phyloP scores from a whole-genome alignment of 2,329 filamentous ascomycete genomes.

The Aspergillus piperis region DNA sequence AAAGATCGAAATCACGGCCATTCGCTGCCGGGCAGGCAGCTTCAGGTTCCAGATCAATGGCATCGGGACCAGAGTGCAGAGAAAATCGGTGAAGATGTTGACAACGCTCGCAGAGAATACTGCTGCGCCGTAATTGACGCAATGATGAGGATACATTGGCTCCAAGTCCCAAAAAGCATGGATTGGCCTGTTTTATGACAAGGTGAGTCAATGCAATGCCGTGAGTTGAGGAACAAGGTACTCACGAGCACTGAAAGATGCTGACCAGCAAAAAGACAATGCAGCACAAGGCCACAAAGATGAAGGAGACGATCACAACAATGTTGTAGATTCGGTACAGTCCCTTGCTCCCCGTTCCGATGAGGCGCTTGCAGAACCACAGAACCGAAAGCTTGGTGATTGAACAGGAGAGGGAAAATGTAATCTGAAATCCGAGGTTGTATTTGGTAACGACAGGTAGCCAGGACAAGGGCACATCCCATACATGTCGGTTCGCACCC shows the following conservation, averaged over 20 bases:
- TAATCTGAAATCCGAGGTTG: constrained; percentile 39
- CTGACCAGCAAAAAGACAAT: constrained; percentile 36
- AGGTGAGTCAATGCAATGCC: background rate
- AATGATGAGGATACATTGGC: constrained; percentile 29
- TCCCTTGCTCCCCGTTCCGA: constrained; percentile 32
- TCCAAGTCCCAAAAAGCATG: constrained; percentile 36
- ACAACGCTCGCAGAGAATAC: constrained; percentile 39
- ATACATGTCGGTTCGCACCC: constrained; percentile 44
- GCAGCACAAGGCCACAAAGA: constrained; percentile 33
- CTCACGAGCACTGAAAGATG: constrained; percentile 46
- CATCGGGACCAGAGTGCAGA: constrained; percentile 42
- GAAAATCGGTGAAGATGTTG: constrained; percentile 42
- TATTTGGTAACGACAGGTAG: constrained; percentile 37
- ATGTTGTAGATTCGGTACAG: constrained; percentile 29
- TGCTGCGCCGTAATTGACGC: constrained; percentile 31
- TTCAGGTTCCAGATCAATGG: constrained; percentile 44
- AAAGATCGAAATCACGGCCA: constrained; percentile 44
- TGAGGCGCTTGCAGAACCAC: constrained; percentile 39
- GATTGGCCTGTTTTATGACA: constrained; percentile 28
- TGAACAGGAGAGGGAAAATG: constrained; percentile 38
- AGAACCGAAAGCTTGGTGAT: constrained; percentile 42
- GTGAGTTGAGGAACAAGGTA: constrained; percentile 1
- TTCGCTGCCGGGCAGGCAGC: constrained; percentile 36
- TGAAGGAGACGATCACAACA: constrained; percentile 27
- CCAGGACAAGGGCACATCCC: constrained; percentile 40